A percentile compares a stretch with the other conserved stretches of the same genome.
These are phyloP conservation scores for Piper longum DNA, from an alignment of 164 flowering plant species.

Conservation along the genomic window DNA sequence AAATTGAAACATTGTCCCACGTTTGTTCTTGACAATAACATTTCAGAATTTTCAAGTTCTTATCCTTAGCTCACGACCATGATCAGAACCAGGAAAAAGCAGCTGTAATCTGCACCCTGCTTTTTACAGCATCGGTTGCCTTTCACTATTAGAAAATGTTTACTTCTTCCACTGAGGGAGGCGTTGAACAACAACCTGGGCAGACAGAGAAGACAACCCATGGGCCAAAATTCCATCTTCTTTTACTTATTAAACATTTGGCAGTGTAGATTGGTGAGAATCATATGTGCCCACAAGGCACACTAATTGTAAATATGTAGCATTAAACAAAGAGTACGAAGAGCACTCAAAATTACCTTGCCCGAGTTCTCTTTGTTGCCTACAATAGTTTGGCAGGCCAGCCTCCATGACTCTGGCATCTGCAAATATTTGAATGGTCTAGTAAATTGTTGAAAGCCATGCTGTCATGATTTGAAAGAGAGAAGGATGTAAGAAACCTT, in stretches of 20 bases:
- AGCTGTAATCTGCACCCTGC: too few relatives aligned
- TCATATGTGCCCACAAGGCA: too few relatives aligned
- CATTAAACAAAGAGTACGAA: background rate
- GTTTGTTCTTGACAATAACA: too few relatives aligned
- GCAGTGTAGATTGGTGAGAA: too few relatives aligned
- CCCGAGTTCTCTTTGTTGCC: constrained; percentile 94
- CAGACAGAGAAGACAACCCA: background rate
- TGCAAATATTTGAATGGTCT: constrained; percentile 13
- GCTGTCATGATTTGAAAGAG: background rate
- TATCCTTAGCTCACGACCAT: too few relatives aligned
- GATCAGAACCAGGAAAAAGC: too few relatives aligned
- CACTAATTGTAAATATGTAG: too few relatives aligned
- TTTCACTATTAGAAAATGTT: constrained; percentile 1
- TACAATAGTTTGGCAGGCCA: constrained; percentile 96
- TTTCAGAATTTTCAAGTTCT: too few relatives aligned
- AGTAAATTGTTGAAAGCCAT: background rate
- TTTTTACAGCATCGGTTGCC: background rate
- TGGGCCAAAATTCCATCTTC: background rate
- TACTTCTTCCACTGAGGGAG: constrained; percentile 88
- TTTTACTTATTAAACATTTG: too few relatives aligned
- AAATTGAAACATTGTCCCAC: too few relatives aligned
- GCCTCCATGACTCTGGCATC: constrained; percentile 97
- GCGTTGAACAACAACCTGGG: constrained; percentile 78
- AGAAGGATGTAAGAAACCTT: constrained; percentile 31
- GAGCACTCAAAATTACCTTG: constrained; percentile 36